Conservation (phyloP, 176 grass and related monocot species). For the Stipa capillata region DNA sequence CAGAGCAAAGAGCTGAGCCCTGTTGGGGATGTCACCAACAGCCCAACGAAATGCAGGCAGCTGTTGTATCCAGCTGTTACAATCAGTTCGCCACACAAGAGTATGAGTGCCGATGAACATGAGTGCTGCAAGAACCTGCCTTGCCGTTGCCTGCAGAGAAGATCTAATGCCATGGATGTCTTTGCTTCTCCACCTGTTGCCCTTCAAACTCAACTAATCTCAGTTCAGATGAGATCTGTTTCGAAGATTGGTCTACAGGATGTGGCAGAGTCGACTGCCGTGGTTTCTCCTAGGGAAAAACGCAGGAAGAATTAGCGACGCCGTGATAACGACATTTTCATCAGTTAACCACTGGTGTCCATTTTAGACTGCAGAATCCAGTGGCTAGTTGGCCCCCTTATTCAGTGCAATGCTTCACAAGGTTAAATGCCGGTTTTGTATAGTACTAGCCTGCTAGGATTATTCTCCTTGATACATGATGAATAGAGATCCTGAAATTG, state of each 20-base stretch:
- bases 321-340: not conserved
- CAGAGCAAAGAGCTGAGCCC: constrained; percentile 18
- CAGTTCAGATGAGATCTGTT: constrained; percentile 22
- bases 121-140: not conserved
- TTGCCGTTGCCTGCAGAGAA: constrained; percentile 27
- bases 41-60: constrained; percentile 13
- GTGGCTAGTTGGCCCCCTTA: not conserved
- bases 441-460: not conserved
- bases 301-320: constrained; percentile 38
- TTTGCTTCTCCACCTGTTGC: constrained; percentile 3
- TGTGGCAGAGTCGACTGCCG: constrained; percentile 10
- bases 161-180: not conserved
- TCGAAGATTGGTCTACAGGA: constrained; percentile 30
- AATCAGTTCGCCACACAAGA: constrained; percentile 24
- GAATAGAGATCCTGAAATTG: not conserved
- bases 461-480: constrained; percentile 10
- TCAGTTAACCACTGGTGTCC: not conserved
- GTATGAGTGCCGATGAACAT: not conserved
- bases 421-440: constrained; percentile 15
- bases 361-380: not conserved
- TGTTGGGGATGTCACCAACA: constrained; percentile 14
- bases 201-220: not conserved
- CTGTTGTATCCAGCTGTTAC: not conserved
- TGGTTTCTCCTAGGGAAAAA: constrained; percentile 35
- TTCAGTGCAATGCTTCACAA: not conserved